Conservation (phyloP, 2,329 filamentous ascomycete species). For the Lasiodiplodia theobromae region DNA sequence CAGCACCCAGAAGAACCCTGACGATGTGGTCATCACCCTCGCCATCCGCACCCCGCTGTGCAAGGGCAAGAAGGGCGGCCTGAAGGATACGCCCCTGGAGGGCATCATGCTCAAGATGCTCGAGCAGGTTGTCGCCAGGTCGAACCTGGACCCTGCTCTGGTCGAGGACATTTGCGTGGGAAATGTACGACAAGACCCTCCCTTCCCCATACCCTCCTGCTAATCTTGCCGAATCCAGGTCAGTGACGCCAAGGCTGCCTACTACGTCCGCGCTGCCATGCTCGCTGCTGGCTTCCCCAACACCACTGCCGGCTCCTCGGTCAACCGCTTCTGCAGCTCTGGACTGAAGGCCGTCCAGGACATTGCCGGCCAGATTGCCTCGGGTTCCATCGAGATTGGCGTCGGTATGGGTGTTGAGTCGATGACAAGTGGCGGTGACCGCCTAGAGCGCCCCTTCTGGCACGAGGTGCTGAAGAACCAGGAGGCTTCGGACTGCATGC, state of each 20-base stretch:
- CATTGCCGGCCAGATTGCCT: constrained; percentile 85
- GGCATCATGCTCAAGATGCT: constrained; percentile 84
- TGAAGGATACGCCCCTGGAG: constrained; percentile 93
- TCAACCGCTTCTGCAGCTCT: constrained; percentile 98
- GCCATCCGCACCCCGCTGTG: constrained; percentile 87
- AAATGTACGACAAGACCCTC: constrained; percentile 70
- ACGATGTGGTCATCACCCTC: constrained; percentile 95
- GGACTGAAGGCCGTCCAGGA: constrained; percentile 95
- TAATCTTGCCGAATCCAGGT: constrained; percentile 60
- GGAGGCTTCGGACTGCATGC: constrained; percentile 84
- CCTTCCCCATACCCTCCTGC: constrained; percentile 1
- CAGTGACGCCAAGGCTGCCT: constrained; percentile 82
- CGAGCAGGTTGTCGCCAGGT: constrained; percentile 69
- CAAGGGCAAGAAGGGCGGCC: constrained; percentile 88
- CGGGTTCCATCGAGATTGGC: constrained; percentile 84
- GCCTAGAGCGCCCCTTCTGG: constrained; percentile 76
- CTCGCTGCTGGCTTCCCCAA: constrained; percentile 94
- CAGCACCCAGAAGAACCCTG: constrained; percentile 89
- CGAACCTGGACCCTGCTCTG: constrained; percentile 78
- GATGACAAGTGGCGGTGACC: constrained; percentile 80
- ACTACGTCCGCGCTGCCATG: constrained; percentile 86
- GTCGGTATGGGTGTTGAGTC: constrained; percentile 87
- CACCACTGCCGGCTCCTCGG: constrained; percentile 78
- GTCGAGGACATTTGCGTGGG: constrained; percentile 92
- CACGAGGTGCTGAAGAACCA: constrained; percentile 76